Percentiles rank a stretch among this genome's conserved stretches.
phyloP scores from a whole-genome alignment of 306 rosid genomes.

The Ochetophila trinervis region DNA sequence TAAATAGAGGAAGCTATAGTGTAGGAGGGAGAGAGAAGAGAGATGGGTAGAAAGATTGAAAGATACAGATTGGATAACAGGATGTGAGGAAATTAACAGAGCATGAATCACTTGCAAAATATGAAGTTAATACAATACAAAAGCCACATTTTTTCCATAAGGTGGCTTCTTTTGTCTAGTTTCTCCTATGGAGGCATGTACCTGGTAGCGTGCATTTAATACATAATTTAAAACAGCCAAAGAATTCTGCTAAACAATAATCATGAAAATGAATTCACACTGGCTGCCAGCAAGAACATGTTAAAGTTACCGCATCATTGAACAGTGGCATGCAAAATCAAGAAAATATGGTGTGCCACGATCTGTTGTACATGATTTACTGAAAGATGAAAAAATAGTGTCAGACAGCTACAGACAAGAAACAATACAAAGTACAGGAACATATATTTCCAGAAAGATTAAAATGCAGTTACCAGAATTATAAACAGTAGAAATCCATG shows the following conservation, averaged over 20 bases:
- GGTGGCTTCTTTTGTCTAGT: neutral
- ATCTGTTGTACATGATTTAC: constrained; percentile 9
- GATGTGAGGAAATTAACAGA: too few species aligned
- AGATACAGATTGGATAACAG: too few species aligned
- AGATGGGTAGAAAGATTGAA: too few species aligned
- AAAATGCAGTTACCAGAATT: constrained; percentile 27
- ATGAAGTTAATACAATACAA: neutral
- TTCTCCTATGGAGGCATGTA: neutral
- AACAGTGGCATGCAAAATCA: neutral
- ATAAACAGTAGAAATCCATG: constrained; percentile 18
- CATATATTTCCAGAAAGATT: neutral
- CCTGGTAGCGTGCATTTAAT: neutral
- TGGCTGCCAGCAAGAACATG: constrained; percentile 9
- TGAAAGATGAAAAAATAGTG: constrained; percentile 4
- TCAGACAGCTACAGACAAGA: constrained; percentile 14
- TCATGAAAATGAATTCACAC: neutral
- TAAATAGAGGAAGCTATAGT: too few species aligned
- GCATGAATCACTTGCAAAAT: neutral
- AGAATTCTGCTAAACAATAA: constrained; percentile 7
- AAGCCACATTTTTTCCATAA: neutral
- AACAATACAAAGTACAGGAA: neutral
- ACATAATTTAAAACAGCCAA: constrained; percentile 5
- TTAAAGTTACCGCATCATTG: constrained; percentile 6
- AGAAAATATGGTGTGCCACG: neutral
- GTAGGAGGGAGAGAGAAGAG: too few species aligned